A percentile compares a stretch with the other conserved stretches of the same genome.
Evolutionary conservation across 495 filamentous ascomycete genomes (phyloP).

Genomic region (Penicillium samsonianum): DNA sequence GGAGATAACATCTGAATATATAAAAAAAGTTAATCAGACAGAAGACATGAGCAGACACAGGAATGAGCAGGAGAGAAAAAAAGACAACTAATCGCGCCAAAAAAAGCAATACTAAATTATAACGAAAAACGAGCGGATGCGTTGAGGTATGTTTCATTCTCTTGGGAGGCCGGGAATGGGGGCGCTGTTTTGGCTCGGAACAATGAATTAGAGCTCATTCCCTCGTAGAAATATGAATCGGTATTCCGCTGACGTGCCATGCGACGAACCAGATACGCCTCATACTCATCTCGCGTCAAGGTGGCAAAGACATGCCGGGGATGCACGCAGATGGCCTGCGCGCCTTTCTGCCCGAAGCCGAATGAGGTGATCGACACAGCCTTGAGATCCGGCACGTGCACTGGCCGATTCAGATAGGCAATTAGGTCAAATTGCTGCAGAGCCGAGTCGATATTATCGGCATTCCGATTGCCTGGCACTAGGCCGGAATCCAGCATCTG

Average conservation of each 20-base stretch:
- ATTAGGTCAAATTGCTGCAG: slow-evolving; percentile 98
- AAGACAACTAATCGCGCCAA: background rate
- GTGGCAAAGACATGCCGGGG: slow-evolving; percentile 91
- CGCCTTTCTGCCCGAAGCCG: slow-evolving; percentile 98
- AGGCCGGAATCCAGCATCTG: slow-evolving; percentile 91
- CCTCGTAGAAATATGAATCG: slow-evolving; percentile 1
- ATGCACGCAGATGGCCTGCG: slow-evolving; percentile 94
- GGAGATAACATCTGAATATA: no score
- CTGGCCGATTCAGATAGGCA: slow-evolving; percentile 87
- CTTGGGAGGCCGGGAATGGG: background rate
- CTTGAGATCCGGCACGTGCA: slow-evolving; percentile 96
- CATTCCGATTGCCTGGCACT: slow-evolving; percentile 95
- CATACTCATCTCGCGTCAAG: slow-evolving; percentile 79
- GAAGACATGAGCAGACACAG: background rate
- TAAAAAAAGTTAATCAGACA: no score
- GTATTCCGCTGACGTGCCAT: background rate
- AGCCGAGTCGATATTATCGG: slow-evolving; percentile 91
- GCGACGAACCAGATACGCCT: slow-evolving; percentile 53
- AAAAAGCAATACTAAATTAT: background rate
- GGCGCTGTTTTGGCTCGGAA: slow-evolving; percentile 4
- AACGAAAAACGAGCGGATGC: background rate
- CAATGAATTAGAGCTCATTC: slow-evolving; percentile 2
- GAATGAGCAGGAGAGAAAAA: background rate
- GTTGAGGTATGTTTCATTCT: slow-evolving; percentile 2
- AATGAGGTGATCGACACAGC: slow-evolving; percentile 98